Conservation (phyloP, 352 stramenopile genomes). For the Phytopythium ostracodes region DNA sequence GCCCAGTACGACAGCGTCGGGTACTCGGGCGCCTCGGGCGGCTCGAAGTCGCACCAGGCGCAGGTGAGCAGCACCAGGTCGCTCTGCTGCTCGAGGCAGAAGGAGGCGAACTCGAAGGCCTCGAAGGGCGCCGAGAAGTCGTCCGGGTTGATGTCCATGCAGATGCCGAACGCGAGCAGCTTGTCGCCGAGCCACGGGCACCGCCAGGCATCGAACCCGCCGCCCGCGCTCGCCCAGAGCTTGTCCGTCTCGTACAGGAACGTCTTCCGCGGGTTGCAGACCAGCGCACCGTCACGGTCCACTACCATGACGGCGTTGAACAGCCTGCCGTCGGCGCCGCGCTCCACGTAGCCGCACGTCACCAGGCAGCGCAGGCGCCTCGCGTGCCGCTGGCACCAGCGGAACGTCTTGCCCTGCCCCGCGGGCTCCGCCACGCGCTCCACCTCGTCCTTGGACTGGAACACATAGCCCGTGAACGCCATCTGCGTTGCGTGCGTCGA, state of each 20-base stretch:
- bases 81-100: constrained; percentile 43
- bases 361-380: constrained; percentile 57
- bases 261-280: constrained; percentile 73
- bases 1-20: constrained; percentile 74
- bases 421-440: constrained; percentile 58
- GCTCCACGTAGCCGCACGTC: constrained; percentile 70
- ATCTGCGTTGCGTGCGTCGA: constrained; percentile 32
- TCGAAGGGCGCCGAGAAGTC: constrained; percentile 71
- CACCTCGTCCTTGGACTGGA: constrained; percentile 49
- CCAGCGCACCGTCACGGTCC: constrained; percentile 57
- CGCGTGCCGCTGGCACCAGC: constrained; percentile 65
- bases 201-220: constrained; percentile 60
- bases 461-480: constrained; percentile 82
- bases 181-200: constrained; percentile 72
- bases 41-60: constrained; percentile 79
- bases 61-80: constrained; percentile 81
- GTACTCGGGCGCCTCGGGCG: constrained; percentile 32
- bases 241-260: constrained; percentile 87
- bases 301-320: constrained; percentile 86
- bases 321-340: constrained; percentile 21
- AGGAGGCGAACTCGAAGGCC: constrained; percentile 63
- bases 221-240: constrained; percentile 60
- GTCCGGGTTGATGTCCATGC: constrained; percentile 89
- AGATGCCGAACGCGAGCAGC: constrained; percentile 83
- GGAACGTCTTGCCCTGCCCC: constrained; percentile 48